Base-by-base conservation (phyloP, 2,329 filamentous ascomycete species). In the Colletotrichum caudatum region DNA sequence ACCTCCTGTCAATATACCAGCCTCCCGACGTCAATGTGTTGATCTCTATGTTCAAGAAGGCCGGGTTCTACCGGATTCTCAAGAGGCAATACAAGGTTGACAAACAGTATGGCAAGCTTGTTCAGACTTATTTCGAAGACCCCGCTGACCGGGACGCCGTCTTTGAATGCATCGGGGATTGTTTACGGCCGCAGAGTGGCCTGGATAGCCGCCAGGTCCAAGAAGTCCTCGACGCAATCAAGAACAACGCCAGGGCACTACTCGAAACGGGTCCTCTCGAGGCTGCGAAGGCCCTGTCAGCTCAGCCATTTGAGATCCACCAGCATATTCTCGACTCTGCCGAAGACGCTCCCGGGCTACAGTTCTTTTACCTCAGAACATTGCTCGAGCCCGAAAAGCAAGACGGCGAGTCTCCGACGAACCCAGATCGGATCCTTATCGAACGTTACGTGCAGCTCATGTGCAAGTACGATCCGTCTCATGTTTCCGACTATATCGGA, bases 391-490 rank as follows among this genome's bases (percentile, higher is more conserved):
- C 82, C 66, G 78, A 75, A 11, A 58, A 76, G 18, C 79, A 77
- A n/a, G 75, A 79, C 18, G 77, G 79, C 23, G 80, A 80, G 64
- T 72, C 78, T 44, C 71, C 77, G n/a, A 75, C 48, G 18, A 74
- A 66, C 29, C 71, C 78, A 65, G 86, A 89, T 53, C 85, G 88
- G 53, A 87, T 88, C 44, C 90, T 98, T 75, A 84, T 92, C 7
- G 96, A 98, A 80, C 88, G 88, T 66, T 98, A 98, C 80, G 91
- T 98, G 5, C 92, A 93, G 76, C 88, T 99, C 33, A 95, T 98
- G 91, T 99, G 97, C 82, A 89, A 85, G 68, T 97, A 94, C 79
- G 90, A 97, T 71, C 89, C 94, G 3, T 82, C 87, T 0, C 94
- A 95, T 76, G 95, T 99, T 2, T 93, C 93, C 3, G 91, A 94